Conservation (phyloP, 1,284 basidiomycete species). For the Puccinia coronata region DNA sequence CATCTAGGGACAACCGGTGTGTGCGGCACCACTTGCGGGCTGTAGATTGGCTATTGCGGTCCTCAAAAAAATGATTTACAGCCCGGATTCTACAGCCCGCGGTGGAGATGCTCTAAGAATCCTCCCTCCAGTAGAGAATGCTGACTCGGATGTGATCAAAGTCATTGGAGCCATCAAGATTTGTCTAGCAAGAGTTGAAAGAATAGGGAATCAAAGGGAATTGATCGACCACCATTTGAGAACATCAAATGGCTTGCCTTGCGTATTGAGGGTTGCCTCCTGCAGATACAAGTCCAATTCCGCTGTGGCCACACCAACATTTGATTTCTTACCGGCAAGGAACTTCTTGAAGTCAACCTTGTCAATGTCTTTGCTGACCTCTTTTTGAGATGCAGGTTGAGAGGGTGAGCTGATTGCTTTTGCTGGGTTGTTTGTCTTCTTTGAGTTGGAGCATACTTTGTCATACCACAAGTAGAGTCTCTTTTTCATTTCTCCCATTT, state of each 20-base stretch:
- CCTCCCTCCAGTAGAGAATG: slow-evolving; percentile 7
- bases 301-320: not conserved
- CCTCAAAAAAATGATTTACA: too few species aligned
- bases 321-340: not conserved
- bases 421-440: too few species aligned
- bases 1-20: too few species aligned
- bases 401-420: too few species aligned
- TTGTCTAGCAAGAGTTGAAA: slow-evolving; percentile 3
- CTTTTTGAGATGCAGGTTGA: too few species aligned
- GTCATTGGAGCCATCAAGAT: slow-evolving; percentile 12
- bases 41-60: too few species aligned
- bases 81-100: too few species aligned
- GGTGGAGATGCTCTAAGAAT: too few species aligned
- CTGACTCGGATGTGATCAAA: not conserved
- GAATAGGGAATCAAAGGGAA: not conserved
- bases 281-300: not conserved
- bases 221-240: not conserved
- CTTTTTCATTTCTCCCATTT: not conserved
- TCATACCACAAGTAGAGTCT: not conserved
- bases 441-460: not conserved
- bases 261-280: not conserved
- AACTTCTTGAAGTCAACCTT: not conserved
- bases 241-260: not conserved
- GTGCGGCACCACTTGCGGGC: too few species aligned
- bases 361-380: too few species aligned